Conservation (phyloP, 2,329 filamentous ascomycete species). For the Pseudogymnoascus sp. region DNA sequence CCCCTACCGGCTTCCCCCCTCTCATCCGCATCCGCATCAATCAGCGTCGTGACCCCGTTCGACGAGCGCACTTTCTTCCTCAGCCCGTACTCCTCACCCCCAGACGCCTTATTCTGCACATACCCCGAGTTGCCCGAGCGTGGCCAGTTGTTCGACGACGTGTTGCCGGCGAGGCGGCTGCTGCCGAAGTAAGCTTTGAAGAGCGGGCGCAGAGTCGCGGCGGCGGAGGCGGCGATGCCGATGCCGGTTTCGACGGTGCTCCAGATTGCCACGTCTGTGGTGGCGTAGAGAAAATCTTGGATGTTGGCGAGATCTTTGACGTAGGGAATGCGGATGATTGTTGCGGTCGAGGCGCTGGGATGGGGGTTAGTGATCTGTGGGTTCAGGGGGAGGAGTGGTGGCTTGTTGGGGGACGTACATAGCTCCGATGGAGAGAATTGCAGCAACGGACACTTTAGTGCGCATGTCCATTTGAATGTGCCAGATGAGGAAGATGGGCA, state of each 20-base stretch:
- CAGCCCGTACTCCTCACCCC: neutral
- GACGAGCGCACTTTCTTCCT: neutral
- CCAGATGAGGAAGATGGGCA: constrained; percentile 37
- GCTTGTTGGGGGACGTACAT: constrained; percentile 29
- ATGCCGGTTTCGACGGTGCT: constrained; percentile 38
- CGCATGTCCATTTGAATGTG: constrained; percentile 34
- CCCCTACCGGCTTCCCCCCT: constrained; percentile 13
- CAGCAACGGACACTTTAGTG: constrained; percentile 31
- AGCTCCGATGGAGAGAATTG: constrained; percentile 29
- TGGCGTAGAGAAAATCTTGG: constrained; percentile 34
- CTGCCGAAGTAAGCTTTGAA: constrained; percentile 23
- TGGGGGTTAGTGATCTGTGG: constrained; percentile 9
- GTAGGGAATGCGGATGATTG: constrained; percentile 38
- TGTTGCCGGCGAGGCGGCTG: neutral
- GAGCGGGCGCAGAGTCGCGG: constrained; percentile 35
- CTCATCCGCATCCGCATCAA: constrained; percentile 15
- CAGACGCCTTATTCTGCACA: neutral
- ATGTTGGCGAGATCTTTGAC: constrained; percentile 31
- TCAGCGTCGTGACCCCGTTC: neutral
- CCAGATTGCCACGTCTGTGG: constrained; percentile 38
- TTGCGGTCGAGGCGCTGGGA: constrained; percentile 34
- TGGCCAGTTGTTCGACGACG: neutral
- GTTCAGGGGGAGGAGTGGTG: neutral
- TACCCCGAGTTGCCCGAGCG: constrained; percentile 1
- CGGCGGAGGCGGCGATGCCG: constrained; percentile 33